Evolutionary conservation across 192 early-diverging fungal species (phyloP).

Genomic region (Umbelopsis vinacea): DNA sequence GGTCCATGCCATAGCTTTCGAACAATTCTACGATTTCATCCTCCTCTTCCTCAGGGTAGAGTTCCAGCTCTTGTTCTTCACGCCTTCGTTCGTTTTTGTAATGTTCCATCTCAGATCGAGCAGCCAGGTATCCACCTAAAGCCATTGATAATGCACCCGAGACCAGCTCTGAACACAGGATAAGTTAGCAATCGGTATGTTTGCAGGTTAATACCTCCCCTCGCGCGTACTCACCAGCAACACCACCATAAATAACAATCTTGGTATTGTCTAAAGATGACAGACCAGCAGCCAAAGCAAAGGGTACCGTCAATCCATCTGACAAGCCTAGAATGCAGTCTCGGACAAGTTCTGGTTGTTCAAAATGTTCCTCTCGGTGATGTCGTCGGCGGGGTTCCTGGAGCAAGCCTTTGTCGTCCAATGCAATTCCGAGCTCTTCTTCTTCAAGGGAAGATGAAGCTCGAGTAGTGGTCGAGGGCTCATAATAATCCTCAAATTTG

Average conservation of each 20-base stretch:
- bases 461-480: background rate
- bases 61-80: constrained; percentile 50
- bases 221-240: constrained; percentile 45
- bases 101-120: constrained; percentile 58
- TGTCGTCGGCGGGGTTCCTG: constrained; percentile 5
- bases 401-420: constrained; percentile 2
- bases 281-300: constrained; percentile 68
- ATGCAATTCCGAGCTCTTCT: background rate
- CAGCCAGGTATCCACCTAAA: constrained; percentile 61
- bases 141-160: constrained; percentile 64
- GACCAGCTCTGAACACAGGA: constrained; percentile 46
- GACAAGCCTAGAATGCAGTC: constrained; percentile 50
- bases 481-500: constrained; percentile 3
- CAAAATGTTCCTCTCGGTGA: constrained; percentile 46
- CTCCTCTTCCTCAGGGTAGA: constrained; percentile 55
- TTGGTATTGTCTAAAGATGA: constrained; percentile 51
- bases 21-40: constrained; percentile 63
- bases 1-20: constrained; percentile 56
- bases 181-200: background rate
- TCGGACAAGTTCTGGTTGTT: constrained; percentile 42
- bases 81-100: constrained; percentile 53
- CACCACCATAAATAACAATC: constrained; percentile 61
- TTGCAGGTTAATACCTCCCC: background rate
- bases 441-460: constrained; percentile 3
- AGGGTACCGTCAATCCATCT: constrained; percentile 58